Conservation (phyloP, 306 rosid species). For the Vicia sativa region DNA sequence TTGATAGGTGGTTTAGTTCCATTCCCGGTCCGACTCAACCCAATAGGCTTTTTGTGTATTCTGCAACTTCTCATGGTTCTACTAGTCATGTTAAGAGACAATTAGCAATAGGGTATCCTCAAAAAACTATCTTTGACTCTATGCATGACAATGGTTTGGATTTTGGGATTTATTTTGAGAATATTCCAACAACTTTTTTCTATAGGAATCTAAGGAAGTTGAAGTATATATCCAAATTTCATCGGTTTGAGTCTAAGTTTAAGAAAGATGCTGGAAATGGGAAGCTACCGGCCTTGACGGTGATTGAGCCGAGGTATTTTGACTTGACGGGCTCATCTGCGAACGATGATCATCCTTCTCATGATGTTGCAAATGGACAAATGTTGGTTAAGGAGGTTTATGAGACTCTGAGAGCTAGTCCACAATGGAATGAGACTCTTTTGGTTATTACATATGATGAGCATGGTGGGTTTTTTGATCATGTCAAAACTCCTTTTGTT, state of each 20-base stretch:
- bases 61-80: constrained; percentile 98
- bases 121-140: constrained; percentile 91
- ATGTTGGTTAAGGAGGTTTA: constrained; percentile 92
- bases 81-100: constrained; percentile 90
- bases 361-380: constrained; percentile 98
- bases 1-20: constrained; percentile 96
- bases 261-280: constrained; percentile 81
- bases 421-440: constrained; percentile 96
- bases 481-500: constrained; percentile 81
- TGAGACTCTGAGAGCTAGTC: constrained; percentile 85
- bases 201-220: constrained; percentile 87
- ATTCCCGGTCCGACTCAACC: constrained; percentile 99
- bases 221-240: constrained; percentile 79
- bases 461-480: constrained; percentile 95
- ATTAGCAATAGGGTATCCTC: constrained; percentile 86
- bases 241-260: constrained; percentile 74
- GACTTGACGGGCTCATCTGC: constrained; percentile 78
- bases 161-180: constrained; percentile 84
- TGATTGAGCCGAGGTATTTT: constrained; percentile 92
- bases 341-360: constrained; percentile 97
- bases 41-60: constrained; percentile 90
- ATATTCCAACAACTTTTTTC: constrained; percentile 83
- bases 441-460: constrained; percentile 89
- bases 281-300: constrained; percentile 81
- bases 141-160: constrained; percentile 64